phyloP scores from a whole-genome alignment of 129 eudicot species.

The Oenanthe sinensis region DNA sequence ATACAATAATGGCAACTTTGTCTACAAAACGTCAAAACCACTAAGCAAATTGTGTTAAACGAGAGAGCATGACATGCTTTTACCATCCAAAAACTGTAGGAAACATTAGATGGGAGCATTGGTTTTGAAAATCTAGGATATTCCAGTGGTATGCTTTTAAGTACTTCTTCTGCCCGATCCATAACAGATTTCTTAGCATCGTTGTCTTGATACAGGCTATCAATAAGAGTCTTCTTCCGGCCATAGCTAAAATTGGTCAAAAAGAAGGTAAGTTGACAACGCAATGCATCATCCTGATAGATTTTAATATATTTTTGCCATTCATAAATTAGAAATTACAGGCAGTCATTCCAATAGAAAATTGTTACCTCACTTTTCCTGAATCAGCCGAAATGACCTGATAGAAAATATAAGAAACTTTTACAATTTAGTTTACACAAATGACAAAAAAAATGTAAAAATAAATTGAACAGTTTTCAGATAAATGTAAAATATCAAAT shows the following conservation, averaged over 20 bases:
- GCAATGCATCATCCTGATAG: background rate
- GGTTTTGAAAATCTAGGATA: constrained; percentile 60
- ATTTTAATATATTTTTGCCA: background rate
- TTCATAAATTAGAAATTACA: background rate
- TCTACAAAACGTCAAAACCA: background rate
- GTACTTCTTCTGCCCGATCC: constrained; percentile 60
- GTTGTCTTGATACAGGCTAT: constrained; percentile 44
- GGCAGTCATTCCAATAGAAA: constrained; percentile 4
- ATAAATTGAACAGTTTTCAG: background rate
- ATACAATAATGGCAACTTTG: background rate
- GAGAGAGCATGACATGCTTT: constrained; percentile 20
- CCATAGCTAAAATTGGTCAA: constrained; percentile 23
- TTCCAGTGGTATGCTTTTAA: constrained; percentile 27
- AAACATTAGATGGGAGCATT: constrained; percentile 81
- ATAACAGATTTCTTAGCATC: constrained; percentile 49
- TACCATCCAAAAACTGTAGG: constrained; percentile 82
- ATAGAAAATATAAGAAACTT: constrained; percentile 6
- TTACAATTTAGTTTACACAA: constrained; percentile 6
- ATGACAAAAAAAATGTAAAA: background rate
- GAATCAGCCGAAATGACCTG: constrained; percentile 36
- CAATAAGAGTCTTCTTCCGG: constrained; percentile 40
- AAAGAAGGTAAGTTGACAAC: background rate
- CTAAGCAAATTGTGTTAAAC: background rate
- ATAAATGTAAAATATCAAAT: background rate
- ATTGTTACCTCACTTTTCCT: constrained; percentile 35